Percentiles rank a stretch among this genome's conserved stretches.
Conservation (phyloP, 2,329 filamentous ascomycete species). For the Parascedosporium putredinis region DNA sequence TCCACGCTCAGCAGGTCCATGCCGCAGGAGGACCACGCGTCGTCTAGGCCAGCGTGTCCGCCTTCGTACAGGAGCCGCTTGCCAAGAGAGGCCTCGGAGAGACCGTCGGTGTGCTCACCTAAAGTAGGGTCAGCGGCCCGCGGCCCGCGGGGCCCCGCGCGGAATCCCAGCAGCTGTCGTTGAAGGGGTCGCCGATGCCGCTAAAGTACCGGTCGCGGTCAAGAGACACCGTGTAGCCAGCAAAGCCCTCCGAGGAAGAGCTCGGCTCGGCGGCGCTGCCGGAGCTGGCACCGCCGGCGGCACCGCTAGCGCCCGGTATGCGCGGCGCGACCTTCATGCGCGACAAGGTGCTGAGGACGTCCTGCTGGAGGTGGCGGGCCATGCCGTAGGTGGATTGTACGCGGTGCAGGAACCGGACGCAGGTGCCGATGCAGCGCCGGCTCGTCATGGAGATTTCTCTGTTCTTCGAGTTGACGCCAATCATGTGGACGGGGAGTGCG, state of each 20-base stretch:
- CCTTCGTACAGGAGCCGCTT: not conserved
- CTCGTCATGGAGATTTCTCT: not conserved
- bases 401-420: not conserved
- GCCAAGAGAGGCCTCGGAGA: not conserved
- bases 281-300: not conserved
- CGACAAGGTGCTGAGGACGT: conserved; percentile 2
- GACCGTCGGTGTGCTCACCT: not conserved
- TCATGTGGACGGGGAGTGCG: conserved; percentile 4
- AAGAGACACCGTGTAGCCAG: not conserved
- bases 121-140: not conserved
- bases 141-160: not conserved
- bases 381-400: conserved; percentile 1
- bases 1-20: not conserved
- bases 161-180: conserved; percentile 4
- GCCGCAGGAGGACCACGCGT: not conserved
- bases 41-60: not conserved
- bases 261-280: not conserved
- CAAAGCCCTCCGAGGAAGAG: not conserved
- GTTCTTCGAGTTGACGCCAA: not conserved
- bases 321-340: not conserved
- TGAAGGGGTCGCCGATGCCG: conserved; percentile 4
- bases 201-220: conserved; percentile 1
- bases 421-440: not conserved
- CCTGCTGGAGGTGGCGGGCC: not conserved
- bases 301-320: too few relatives aligned